Percentiles rank a stretch among this genome's conserved stretches.
phyloP scores from a whole-genome alignment of 495 filamentous ascomycete species.

The Chlorociboria aeruginascens region DNA sequence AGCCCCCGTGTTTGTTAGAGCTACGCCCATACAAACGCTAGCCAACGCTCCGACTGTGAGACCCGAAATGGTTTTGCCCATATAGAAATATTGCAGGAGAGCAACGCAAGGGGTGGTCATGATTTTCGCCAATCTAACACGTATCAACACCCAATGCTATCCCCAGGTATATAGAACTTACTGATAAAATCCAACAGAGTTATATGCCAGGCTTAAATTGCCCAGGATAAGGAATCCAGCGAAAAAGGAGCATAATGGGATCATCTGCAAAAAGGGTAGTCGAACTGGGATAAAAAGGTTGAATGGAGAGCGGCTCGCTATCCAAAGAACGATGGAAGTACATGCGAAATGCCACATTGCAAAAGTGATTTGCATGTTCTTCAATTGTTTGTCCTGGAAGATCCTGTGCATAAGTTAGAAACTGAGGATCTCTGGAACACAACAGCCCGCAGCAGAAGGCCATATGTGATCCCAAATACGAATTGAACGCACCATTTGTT shows the following conservation, averaged over 20 bases:
- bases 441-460: neutral
- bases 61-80: conserved; percentile 23
- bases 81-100: conserved; percentile 25
- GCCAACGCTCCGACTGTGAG: conserved; percentile 21
- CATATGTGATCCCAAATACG: neutral
- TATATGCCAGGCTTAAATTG: conserved; percentile 27
- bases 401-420: conserved; percentile 11
- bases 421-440: neutral
- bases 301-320: conserved; percentile 23
- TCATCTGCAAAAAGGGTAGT: conserved; percentile 24
- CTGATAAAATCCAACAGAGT: conserved; percentile 29
- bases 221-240: conserved; percentile 27
- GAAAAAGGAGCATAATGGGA: conserved; percentile 28
- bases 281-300: conserved; percentile 25
- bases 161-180: neutral
- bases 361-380: conserved; percentile 17
- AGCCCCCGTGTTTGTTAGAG: conserved; percentile 15
- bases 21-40: conserved; percentile 18
- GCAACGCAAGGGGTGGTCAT: conserved; percentile 29
- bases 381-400: conserved; percentile 18
- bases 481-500: conserved; percentile 15
- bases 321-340: conserved; percentile 23
- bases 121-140: conserved; percentile 23
- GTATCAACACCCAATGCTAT: neutral
- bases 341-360: conserved; percentile 31